A percentile compares a stretch with the other conserved stretches of the same genome.
phyloP scores from a whole-genome alignment of 257 asterid genomes.

The Thymus mandschuricus region DNA sequence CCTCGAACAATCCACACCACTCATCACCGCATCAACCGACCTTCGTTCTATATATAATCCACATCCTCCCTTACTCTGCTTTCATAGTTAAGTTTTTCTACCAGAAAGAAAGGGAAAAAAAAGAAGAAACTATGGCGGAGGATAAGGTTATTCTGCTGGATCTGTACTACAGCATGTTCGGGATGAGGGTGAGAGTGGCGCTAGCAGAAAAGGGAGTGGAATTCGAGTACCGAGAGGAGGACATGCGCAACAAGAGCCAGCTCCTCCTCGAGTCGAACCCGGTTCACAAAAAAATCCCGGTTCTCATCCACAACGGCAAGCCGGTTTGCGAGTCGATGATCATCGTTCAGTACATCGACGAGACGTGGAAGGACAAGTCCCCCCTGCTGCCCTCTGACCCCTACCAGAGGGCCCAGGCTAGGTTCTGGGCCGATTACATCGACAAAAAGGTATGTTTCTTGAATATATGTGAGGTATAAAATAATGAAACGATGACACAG shows the following conservation, averaged over 20 bases:
- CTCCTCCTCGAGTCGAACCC: slow-evolving; percentile 46
- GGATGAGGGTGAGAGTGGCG: slow-evolving; percentile 52
- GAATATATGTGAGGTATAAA: too few species aligned
- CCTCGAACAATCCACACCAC: too few species aligned
- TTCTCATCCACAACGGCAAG: slow-evolving; percentile 54
- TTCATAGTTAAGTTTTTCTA: too few species aligned
- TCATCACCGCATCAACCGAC: too few species aligned
- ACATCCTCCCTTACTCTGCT: too few species aligned
- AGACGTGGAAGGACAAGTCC: slow-evolving; percentile 43
- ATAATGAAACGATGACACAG: too few species aligned
- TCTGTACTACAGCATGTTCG: slow-evolving; percentile 41
- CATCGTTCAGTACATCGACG: slow-evolving; percentile 59
- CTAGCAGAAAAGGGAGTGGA: slow-evolving; percentile 50
- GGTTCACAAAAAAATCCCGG: slow-evolving; percentile 41
- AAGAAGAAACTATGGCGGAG: slow-evolving; percentile 23
- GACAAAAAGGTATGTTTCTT: slow-evolving; percentile 21
- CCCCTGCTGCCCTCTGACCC: slow-evolving; percentile 55
- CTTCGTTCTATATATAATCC: too few species aligned
- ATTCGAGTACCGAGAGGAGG: slow-evolving; percentile 46
- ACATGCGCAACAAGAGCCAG: slow-evolving; percentile 28
- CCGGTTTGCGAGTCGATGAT: slow-evolving; percentile 55
- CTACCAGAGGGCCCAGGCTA: slow-evolving; percentile 37
- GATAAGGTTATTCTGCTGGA: slow-evolving; percentile 37
- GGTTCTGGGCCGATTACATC: slow-evolving; percentile 45
- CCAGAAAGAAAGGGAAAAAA: too few species aligned